phyloP scores from a whole-genome alignment of 1,139 yeast genomes.

The Candida sanyaensis region DNA sequence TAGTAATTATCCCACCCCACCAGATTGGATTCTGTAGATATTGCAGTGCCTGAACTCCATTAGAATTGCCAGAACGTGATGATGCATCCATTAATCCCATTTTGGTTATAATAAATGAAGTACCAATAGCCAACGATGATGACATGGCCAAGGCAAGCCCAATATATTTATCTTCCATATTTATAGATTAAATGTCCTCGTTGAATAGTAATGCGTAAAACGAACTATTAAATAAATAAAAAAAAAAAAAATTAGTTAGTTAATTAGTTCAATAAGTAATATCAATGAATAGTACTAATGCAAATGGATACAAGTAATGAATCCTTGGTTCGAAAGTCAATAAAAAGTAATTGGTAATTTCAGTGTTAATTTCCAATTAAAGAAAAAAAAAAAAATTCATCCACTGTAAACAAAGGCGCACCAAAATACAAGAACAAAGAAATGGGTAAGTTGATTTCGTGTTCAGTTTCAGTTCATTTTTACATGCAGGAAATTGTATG shows the following conservation, averaged over 20 bases:
- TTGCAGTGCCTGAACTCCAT: constrained; percentile 64
- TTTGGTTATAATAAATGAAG: constrained; percentile 86
- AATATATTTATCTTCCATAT: constrained; percentile 78
- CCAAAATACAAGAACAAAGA: not conserved
- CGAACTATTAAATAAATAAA: too few species aligned
- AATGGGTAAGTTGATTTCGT: not conserved
- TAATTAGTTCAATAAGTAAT: not conserved
- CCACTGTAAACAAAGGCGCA: not conserved
- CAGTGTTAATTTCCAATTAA: too few species aligned
- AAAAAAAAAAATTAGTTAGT: too few species aligned
- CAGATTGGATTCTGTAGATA: constrained; percentile 85
- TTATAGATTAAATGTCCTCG: not conserved
- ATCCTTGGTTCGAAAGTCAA: too few species aligned
- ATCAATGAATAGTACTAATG: too few species aligned
- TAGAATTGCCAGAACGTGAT: constrained; percentile 57
- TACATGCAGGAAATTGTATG: not conserved
- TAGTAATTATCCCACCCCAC: constrained; percentile 93
- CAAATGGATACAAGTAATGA: too few species aligned
- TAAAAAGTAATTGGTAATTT: too few species aligned
- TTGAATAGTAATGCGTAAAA: too few species aligned
- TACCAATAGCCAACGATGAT: constrained; percentile 87
- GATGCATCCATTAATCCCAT: constrained; percentile 81
- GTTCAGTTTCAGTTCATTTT: not conserved
- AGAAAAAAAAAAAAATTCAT: not conserved
- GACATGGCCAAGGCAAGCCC: constrained; percentile 89